Percentiles rank a stretch among this genome's conserved stretches.
These are phyloP conservation scores for Fusarium gaditjirri DNA, from an alignment of 2,329 filamentous ascomycete species.

Conservation along the genomic window DNA sequence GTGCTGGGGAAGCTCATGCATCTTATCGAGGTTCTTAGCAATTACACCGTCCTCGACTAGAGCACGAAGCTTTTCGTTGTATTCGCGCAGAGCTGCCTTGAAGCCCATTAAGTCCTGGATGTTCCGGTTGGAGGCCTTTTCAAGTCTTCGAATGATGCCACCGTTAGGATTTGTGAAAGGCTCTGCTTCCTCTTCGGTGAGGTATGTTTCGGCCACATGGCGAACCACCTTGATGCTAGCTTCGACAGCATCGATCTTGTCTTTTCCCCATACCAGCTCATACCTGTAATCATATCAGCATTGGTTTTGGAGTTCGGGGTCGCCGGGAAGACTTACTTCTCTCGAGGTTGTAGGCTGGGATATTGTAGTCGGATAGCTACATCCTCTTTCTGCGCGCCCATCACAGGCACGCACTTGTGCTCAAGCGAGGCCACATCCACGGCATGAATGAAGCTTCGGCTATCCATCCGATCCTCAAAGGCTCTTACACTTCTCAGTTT, in stretches of 20 bases:
- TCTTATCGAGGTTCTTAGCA: slow-evolving; percentile 74
- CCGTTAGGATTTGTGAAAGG: slow-evolving; percentile 76
- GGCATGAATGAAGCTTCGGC: slow-evolving; percentile 66
- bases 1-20: slow-evolving; percentile 75
- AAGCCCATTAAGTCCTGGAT: slow-evolving; percentile 75
- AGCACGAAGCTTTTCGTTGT: slow-evolving; percentile 76
- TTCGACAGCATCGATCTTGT: slow-evolving; percentile 80
- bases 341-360: slow-evolving; percentile 76
- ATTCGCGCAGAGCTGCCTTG: slow-evolving; percentile 75
- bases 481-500: slow-evolving; percentile 58
- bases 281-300: slow-evolving; percentile 47
- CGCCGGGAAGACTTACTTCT: slow-evolving; percentile 63
- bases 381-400: slow-evolving; percentile 62
- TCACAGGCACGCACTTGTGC: slow-evolving; percentile 61
- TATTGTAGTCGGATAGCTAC: slow-evolving; percentile 81
- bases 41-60: slow-evolving; percentile 78
- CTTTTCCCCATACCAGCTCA: slow-evolving; percentile 80
- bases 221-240: slow-evolving; percentile 78
- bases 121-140: slow-evolving; percentile 76
- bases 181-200: slow-evolving; percentile 74
- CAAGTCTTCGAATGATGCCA: slow-evolving; percentile 81
- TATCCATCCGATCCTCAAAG: slow-evolving; percentile 56
- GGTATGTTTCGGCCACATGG: slow-evolving; percentile 78
- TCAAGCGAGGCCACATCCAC: slow-evolving; percentile 64
- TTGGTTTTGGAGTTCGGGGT: neutral